A percentile compares a stretch with the other conserved stretches of the same genome.
These are phyloP conservation scores for Suhomyces canberraensis DNA, from an alignment of 805 yeast species.

Conservation along the genomic window DNA sequence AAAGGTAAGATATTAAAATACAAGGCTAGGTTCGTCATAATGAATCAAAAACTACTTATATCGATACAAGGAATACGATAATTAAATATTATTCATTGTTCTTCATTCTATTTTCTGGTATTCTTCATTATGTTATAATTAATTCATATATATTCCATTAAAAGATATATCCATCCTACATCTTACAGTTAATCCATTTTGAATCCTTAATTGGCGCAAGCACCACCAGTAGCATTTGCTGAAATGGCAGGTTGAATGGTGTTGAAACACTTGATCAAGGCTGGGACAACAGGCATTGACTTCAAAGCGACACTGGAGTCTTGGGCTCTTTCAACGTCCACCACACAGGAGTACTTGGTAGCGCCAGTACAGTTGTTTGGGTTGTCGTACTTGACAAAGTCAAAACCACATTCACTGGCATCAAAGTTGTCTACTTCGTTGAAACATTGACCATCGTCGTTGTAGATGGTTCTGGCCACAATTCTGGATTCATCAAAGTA, in stretches of 20 bases:
- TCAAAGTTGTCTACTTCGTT: slow-evolving; percentile 11
- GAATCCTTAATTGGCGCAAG: slow-evolving; percentile 13
- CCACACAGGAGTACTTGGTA: slow-evolving; percentile 13
- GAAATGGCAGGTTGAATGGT: slow-evolving; percentile 5
- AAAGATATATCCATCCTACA: too few relatives aligned
- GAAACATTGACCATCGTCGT: slow-evolving; percentile 8
- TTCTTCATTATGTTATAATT: too few relatives aligned
- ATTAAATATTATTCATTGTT: too few relatives aligned
- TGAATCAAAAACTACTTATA: too few relatives aligned
- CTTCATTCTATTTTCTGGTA: too few relatives aligned
- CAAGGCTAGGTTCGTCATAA: too few relatives aligned
- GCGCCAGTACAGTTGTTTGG: slow-evolving; percentile 10
- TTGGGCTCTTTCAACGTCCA: slow-evolving; percentile 11
- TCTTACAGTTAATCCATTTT: too few relatives aligned
- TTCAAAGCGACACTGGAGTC: slow-evolving; percentile 8
- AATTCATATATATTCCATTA: too few relatives aligned
- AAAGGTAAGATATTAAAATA: too few relatives aligned
- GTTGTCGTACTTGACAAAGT: slow-evolving; percentile 9
- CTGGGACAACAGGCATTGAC: slow-evolving; percentile 11
- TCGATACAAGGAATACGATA: too few relatives aligned
- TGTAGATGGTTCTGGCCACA: slow-evolving; percentile 7
- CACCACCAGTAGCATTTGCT: slow-evolving; percentile 10
- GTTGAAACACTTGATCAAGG: slow-evolving; percentile 11
- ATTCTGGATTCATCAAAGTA: slow-evolving; percentile 7
- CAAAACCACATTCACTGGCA: slow-evolving; percentile 7